These are phyloP conservation scores for Limonium bicolor DNA, from an alignment of 148 eudicot genomes.

Conservation along the genomic window DNA sequence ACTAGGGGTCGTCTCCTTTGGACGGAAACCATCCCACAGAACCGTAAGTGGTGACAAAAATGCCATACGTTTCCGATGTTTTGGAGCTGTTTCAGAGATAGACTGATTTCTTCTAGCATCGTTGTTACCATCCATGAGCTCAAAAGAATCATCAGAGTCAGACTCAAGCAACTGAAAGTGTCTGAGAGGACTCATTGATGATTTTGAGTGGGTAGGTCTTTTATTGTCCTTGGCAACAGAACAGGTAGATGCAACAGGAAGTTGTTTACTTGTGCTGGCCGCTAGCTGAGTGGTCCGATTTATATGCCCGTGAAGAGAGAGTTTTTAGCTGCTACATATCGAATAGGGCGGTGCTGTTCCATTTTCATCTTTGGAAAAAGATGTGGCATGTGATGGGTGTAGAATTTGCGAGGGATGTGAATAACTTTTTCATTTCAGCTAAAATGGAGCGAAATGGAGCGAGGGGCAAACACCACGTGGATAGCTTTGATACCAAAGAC, in stretches of 20 bases:
- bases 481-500: too few relatives aligned
- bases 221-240: conserved; percentile 22
- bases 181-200: conserved; percentile 61
- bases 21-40: conserved; percentile 50
- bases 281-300: conserved; percentile 34
- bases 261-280: conserved; percentile 21
- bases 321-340: conserved; percentile 63
- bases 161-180: conserved; percentile 78
- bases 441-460: too few relatives aligned
- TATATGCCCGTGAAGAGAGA: conserved; percentile 38
- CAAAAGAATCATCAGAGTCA: conserved; percentile 48
- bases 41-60: too few relatives aligned
- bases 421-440: too few relatives aligned
- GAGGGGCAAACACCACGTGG: too few relatives aligned
- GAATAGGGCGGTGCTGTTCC: conserved; percentile 23
- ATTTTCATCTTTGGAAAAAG: conserved; percentile 23
- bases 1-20: conserved; percentile 18
- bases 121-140: conserved; percentile 6
- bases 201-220: conserved; percentile 23
- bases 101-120: conserved; percentile 10
- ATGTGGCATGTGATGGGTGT: too few relatives aligned
- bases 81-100: too few relatives aligned
- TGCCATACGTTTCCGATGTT: too few relatives aligned
- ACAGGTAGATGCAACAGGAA: conserved; percentile 21
- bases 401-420: too few relatives aligned